phyloP scores from a whole-genome alignment of 2,329 filamentous ascomycete species.

The Diplodia sapinea region DNA sequence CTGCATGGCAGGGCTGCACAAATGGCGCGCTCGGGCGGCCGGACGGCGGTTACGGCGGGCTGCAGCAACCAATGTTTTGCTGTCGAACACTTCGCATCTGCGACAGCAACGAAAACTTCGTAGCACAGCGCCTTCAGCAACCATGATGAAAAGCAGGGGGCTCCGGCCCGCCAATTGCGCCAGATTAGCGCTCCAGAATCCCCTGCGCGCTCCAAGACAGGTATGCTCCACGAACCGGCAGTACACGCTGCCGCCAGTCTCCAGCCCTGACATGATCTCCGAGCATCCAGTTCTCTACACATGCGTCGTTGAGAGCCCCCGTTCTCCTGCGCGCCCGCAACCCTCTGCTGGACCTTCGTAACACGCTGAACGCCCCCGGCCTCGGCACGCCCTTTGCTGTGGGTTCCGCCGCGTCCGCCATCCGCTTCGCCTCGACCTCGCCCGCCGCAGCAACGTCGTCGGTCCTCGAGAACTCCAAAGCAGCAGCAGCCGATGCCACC shows the following conservation, averaged over 20 bases:
- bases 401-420: constrained; percentile 18
- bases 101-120: constrained; percentile 13
- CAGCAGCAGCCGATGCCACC: constrained; percentile 23
- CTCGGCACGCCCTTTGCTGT: constrained; percentile 11
- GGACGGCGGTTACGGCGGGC: constrained; percentile 24
- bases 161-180: constrained; percentile 43
- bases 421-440: constrained; percentile 28
- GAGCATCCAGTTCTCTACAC: constrained; percentile 26
- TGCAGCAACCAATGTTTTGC: constrained; percentile 26
- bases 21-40: neutral
- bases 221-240: constrained; percentile 18
- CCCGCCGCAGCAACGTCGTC: constrained; percentile 32
- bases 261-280: constrained; percentile 2
- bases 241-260: neutral
- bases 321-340: constrained; percentile 3
- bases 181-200: constrained; percentile 6
- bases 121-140: constrained; percentile 39
- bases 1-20: neutral
- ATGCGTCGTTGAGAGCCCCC: neutral
- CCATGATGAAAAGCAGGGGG: constrained; percentile 58
- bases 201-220: constrained; percentile 21
- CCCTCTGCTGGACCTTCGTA: constrained; percentile 19
- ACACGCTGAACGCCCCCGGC: neutral
- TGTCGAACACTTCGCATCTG: constrained; percentile 25
- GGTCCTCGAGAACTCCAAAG: constrained; percentile 32